Conservation (phyloP, 345 rosid species). For the Citrus hindsii region DNA sequence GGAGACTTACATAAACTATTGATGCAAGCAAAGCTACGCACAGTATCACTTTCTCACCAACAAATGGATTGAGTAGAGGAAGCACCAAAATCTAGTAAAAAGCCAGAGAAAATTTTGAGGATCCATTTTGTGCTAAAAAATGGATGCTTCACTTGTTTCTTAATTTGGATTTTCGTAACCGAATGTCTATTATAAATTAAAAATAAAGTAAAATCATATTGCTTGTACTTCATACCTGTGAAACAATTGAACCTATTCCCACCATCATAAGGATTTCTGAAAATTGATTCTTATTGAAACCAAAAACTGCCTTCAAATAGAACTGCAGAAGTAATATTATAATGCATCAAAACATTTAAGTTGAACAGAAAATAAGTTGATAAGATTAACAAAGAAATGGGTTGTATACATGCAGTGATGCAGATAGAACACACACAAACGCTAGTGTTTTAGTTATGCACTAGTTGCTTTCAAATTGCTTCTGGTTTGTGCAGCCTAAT, state of each 20-base stretch:
- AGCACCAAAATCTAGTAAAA: constrained; percentile 41
- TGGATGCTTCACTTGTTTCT: not conserved
- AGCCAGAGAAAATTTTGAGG: not conserved
- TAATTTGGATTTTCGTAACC: too few species aligned
- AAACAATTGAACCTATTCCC: constrained; percentile 42
- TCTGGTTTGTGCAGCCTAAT: not conserved
- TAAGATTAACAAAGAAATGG: not conserved
- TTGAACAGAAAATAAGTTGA: not conserved
- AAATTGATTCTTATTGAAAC: constrained; percentile 45
- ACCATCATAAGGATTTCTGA: constrained; percentile 51
- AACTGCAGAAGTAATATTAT: constrained; percentile 18
- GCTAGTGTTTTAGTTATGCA: not conserved
- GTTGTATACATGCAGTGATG: not conserved
- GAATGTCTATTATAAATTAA: not conserved
- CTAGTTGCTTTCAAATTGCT: not conserved
- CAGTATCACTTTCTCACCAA: constrained; percentile 46
- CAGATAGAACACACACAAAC: not conserved
- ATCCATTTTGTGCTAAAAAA: not conserved
- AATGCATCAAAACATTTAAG: not conserved
- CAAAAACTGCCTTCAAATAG: constrained; percentile 43
- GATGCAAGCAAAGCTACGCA: constrained; percentile 47
- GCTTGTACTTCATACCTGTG: constrained; percentile 30
- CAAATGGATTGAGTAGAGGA: constrained; percentile 42
- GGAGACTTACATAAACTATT: constrained; percentile 46
- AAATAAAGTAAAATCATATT: not conserved